Evolutionary conservation across 1,284 basidiomycete species (phyloP).

Genomic region (Austropuccinia psidii): DNA sequence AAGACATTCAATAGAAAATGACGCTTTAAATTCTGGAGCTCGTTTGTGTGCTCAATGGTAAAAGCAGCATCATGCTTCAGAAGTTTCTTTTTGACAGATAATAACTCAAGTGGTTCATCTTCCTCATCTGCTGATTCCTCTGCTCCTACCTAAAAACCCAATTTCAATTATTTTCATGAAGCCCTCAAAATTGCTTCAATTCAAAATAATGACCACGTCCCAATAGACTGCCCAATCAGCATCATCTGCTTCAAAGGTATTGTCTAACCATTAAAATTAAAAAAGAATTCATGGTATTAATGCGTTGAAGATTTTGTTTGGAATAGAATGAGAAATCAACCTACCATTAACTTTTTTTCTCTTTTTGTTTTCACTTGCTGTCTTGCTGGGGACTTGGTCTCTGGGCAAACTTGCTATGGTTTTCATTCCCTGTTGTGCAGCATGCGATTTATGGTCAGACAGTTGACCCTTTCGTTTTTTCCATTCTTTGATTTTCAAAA

Average conservation of each 20-base stretch:
- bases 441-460: slow-evolving; percentile 84
- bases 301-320: background rate
- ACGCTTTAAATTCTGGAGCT: slow-evolving; percentile 63
- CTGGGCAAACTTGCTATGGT: slow-evolving; percentile 84
- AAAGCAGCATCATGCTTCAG: slow-evolving; percentile 77
- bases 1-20: slow-evolving; percentile 80
- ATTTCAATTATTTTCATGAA: background rate
- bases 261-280: slow-evolving; percentile 65
- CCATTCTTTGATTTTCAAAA: slow-evolving; percentile 76
- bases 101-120: slow-evolving; percentile 69
- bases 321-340: slow-evolving; percentile 39
- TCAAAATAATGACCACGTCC: slow-evolving; percentile 63
- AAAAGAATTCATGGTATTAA: too few species aligned
- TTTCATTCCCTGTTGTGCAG: slow-evolving; percentile 94
- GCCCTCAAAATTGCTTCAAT: slow-evolving; percentile 48
- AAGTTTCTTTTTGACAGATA: slow-evolving; percentile 69
- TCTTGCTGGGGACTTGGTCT: slow-evolving; percentile 40
- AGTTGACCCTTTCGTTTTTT: slow-evolving; percentile 72
- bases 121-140: slow-evolving; percentile 90
- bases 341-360: slow-evolving; percentile 56
- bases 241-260: slow-evolving; percentile 89
- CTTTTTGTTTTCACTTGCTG: slow-evolving; percentile 62
- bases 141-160: slow-evolving; percentile 55
- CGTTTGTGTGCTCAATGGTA: slow-evolving; percentile 70
- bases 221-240: slow-evolving; percentile 98